A percentile compares a stretch with the other conserved stretches of the same genome.
Conservation (phyloP, 2,329 filamentous ascomycete species). For the Knoxdaviesia proteae region DNA sequence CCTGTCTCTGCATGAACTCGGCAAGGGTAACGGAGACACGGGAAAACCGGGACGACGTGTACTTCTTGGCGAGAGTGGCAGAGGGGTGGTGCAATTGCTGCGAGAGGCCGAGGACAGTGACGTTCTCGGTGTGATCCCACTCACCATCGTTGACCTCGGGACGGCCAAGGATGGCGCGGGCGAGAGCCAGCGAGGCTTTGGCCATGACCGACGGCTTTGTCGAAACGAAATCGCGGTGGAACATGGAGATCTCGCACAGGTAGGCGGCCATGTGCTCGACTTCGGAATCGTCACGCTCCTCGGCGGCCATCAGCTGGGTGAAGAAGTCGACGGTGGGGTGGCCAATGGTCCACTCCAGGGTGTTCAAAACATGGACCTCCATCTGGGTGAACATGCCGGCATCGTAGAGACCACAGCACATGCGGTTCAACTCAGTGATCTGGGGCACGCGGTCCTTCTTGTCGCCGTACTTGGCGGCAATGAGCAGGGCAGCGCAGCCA, state of each 20-base stretch:
- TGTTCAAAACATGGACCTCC: conserved; percentile 99
- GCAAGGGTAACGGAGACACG: conserved; percentile 32
- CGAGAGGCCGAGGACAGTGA: conserved; percentile 38
- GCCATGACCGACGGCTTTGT: conserved; percentile 82
- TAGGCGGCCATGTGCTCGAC: conserved; percentile 90
- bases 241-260: conserved; percentile 84
- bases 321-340: conserved; percentile 94
- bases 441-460: conserved; percentile 98
- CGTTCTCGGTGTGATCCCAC: conserved; percentile 54
- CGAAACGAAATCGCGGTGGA: conserved; percentile 92
- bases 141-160: conserved; percentile 55
- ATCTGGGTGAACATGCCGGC: conserved; percentile 99
- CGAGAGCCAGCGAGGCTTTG: conserved; percentile 64
- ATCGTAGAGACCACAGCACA: conserved; percentile 97
- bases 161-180: conserved; percentile 67
- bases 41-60: conserved; percentile 30
- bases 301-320: conserved; percentile 65
- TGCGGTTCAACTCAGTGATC: conserved; percentile 90
- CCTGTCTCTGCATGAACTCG: conserved; percentile 38
- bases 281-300: conserved; percentile 60
- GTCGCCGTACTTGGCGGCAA: conserved; percentile 96
- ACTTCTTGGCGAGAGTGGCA: conserved; percentile 36
- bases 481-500: conserved; percentile 84
- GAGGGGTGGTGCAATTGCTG: conserved; percentile 39
- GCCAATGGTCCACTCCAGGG: conserved; percentile 85